Percentiles rank a stretch among this genome's conserved stretches.
Conservation (phyloP, 306 rosid species). For the Crotalaria pallida region DNA sequence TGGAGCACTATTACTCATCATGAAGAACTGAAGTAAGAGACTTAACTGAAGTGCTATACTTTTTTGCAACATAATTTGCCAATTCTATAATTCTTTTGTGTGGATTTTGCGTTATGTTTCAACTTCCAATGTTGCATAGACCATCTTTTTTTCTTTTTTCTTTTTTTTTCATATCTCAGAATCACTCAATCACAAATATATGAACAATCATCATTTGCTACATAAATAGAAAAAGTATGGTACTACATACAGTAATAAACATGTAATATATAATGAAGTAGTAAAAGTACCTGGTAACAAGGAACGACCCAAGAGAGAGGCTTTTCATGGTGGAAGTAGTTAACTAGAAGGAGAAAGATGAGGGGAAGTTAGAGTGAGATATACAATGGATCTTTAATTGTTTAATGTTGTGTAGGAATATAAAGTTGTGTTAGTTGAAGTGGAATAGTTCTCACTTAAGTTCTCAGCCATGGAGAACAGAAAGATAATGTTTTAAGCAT, state of each 20-base stretch:
- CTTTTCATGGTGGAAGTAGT: slow-evolving; percentile 22
- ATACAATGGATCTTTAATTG: too few species aligned
- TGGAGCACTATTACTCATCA: slow-evolving; percentile 20
- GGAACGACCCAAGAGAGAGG: slow-evolving; percentile 12
- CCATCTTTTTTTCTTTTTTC: too few species aligned
- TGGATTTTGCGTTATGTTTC: background rate
- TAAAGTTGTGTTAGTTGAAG: background rate
- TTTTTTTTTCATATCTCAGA: slow-evolving; percentile 11
- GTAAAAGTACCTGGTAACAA: slow-evolving; percentile 34
- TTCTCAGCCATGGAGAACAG: slow-evolving; percentile 12
- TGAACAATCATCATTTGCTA: slow-evolving; percentile 2
- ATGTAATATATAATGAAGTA: too few species aligned
- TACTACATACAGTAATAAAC: too few species aligned
- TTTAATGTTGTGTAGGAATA: background rate
- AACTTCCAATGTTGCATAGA: background rate
- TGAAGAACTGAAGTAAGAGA: slow-evolving; percentile 8
- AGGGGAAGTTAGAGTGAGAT: background rate
- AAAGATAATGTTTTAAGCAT: background rate
- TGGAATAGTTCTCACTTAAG: background rate
- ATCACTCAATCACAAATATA: background rate
- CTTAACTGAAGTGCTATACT: too few species aligned
- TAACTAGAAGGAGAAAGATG: background rate
- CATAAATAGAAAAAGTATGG: background rate
- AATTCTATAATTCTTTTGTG: slow-evolving; percentile 2
- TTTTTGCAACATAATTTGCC: background rate